Conservation (phyloP, 176 grass and related monocot species). For the Oryza brachyantha region DNA sequence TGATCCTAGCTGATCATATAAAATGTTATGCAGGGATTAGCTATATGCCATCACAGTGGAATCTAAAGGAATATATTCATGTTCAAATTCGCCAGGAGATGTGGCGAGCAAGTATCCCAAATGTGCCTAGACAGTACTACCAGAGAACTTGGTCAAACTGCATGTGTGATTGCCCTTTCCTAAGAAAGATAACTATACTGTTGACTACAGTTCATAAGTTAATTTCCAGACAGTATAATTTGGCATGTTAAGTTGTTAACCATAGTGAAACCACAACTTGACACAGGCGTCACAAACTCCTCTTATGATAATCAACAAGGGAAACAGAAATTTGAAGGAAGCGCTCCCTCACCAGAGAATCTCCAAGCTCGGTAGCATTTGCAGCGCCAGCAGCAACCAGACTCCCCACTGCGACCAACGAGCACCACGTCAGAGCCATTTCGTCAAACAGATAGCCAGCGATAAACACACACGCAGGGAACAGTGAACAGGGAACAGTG, state of each 20-base stretch:
- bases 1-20: constrained; percentile 40
- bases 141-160: too few species aligned
- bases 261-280: background rate
- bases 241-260: background rate
- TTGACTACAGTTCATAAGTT: background rate
- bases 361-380: constrained; percentile 49
- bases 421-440: constrained; percentile 24
- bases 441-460: constrained; percentile 30
- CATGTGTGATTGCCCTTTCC: background rate
- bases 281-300: background rate
- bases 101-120: background rate
- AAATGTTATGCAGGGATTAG: constrained; percentile 15
- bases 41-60: background rate
- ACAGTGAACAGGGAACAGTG: too few species aligned
- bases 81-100: background rate
- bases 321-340: background rate
- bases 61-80: background rate
- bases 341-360: constrained; percentile 56
- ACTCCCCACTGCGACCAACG: constrained; percentile 60
- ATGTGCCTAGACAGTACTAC: background rate
- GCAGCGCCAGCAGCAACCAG: constrained; percentile 50
- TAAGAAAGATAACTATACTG: background rate
- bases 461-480: background rate
- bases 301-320: background rate
- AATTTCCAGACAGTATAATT: background rate